A percentile compares a stretch with the other conserved stretches of the same genome.
These are phyloP conservation scores for Escovopsis sp. DNA, from an alignment of 2,329 filamentous ascomycete genomes.

Conservation along the genomic window DNA sequence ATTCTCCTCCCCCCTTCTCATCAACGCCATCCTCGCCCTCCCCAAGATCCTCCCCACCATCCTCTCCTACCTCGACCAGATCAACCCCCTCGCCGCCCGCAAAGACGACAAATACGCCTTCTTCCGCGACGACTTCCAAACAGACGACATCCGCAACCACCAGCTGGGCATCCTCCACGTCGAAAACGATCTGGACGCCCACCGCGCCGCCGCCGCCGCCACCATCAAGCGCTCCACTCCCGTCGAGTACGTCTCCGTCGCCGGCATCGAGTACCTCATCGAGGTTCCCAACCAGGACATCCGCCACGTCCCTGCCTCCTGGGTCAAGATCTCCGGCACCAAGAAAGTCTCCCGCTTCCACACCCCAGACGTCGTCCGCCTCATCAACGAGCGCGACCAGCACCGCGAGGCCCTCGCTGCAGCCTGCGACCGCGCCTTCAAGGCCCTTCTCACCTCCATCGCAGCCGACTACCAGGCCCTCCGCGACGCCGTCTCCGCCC, in stretches of 20 bases:
- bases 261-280: conserved; percentile 88
- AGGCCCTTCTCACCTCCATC: conserved; percentile 54
- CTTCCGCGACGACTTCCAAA: conserved; percentile 77
- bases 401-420: conserved; percentile 87
- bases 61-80: conserved; percentile 61
- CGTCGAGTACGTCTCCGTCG: conserved; percentile 66
- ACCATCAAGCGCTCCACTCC: conserved; percentile 51
- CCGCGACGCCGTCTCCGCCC: conserved; percentile 71
- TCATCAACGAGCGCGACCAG: conserved; percentile 80
- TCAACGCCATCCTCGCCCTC: conserved; percentile 56
- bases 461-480: conserved; percentile 76
- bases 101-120: conserved; percentile 88
- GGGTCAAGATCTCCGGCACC: conserved; percentile 88
- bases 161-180: conserved; percentile 85
- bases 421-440: conserved; percentile 76
- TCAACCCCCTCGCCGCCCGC: conserved; percentile 70
- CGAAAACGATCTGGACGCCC: conserved; percentile 72
- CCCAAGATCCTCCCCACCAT: conserved; percentile 64
- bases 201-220: conserved; percentile 54
- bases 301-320: conserved; percentile 81
- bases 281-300: conserved; percentile 74
- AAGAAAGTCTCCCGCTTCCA: conserved; percentile 89
- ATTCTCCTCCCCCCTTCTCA: conserved; percentile 56
- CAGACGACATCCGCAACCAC: conserved; percentile 73
- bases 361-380: conserved; percentile 71